Evolutionary conservation across 2,329 filamentous ascomycete genomes (phyloP), one percentile per base, ranked within the genome.

Genomic region (Colletotrichum sp.): DNA sequence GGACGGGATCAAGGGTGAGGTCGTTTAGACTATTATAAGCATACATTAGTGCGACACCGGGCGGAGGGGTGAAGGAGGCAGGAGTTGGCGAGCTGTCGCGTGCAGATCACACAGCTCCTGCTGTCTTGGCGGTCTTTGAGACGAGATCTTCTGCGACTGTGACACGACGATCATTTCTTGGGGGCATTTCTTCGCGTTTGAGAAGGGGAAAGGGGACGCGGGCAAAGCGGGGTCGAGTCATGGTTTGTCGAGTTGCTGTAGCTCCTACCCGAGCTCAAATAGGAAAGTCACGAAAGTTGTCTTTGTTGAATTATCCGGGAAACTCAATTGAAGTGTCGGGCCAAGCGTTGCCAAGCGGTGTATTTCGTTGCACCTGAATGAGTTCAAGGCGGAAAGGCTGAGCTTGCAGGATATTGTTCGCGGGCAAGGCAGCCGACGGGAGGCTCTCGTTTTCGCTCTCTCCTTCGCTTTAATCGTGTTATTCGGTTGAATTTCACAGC

Each of bases 51-150:
- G 68, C 39, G 62, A 63, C 30, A 67, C 24, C 15, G 21, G 32
- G 64, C 12, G 49, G 30, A 1, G 32, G 18, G 32, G n/a, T 13
- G 36, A 30, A 65, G n/a, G 59, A 13, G 59, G 59, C 28, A 30
- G 60, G 72, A 75, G 49, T 75, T 71, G 72, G 34, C 68, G 72
- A 75, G 72, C 67, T 71, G 68, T 60, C 34, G 68, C 57, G 21
- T 21, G 72, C 32, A 52, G 72, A 75, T 66, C 72, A 71, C 57
- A 75, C 72, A 26, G 24, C 18, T 44, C 30, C 16, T 18, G n/a
- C 21, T 60, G 49, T 12, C 60, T 71, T 60, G 68, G 60, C 68
- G 49, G 15, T 12, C 21, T 21, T 75, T 65, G 68, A 75, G 49
- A 71, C 68, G 72, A 75, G 44, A 71, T 34, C n/a, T 60, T 57